Conservation (phyloP, 352 stramenopile genomes). For the Globisporangium cederbergense region DNA sequence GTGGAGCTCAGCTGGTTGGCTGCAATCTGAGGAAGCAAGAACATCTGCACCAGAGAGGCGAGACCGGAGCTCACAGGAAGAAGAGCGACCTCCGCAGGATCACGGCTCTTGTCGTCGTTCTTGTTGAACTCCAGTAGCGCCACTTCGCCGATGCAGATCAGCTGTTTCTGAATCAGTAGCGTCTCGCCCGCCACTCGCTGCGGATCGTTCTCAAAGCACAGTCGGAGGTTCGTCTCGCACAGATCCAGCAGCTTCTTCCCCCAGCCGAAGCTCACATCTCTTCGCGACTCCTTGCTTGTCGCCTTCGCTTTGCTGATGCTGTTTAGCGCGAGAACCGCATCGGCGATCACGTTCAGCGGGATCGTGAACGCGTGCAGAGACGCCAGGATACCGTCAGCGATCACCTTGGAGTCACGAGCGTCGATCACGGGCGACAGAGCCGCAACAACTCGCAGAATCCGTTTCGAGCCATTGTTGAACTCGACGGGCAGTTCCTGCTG, state of each 20-base stretch:
- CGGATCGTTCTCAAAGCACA: conserved; percentile 55
- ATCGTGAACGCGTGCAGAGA: conserved; percentile 77
- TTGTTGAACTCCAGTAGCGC: conserved; percentile 78
- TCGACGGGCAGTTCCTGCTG: conserved; percentile 53
- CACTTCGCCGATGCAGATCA: conserved; percentile 80
- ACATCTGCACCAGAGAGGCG: conserved; percentile 72
- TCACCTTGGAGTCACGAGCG: conserved; percentile 67
- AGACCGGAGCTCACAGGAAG: conserved; percentile 45
- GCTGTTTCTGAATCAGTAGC: conserved; percentile 64
- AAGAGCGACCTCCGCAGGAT: conserved; percentile 37
- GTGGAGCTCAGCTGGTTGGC: conserved; percentile 13
- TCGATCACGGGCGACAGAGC: conserved; percentile 71
- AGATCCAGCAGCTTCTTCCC: conserved; percentile 55
- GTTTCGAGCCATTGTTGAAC: conserved; percentile 78
- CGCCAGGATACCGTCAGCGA: conserved; percentile 66
- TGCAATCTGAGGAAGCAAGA: conserved; percentile 66
- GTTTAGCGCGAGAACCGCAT: conserved; percentile 67
- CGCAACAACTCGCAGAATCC: conserved; percentile 79
- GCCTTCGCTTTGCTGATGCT: conserved; percentile 80
- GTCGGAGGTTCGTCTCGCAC: conserved; percentile 59
- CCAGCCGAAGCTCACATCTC: conserved; percentile 66
- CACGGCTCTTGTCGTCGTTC: conserved; percentile 57
- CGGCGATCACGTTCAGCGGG: conserved; percentile 72
- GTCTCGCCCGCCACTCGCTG: conserved; percentile 53
- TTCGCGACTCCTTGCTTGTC: conserved; percentile 41